Evolutionary conservation across 805 yeast species (phyloP).

Genomic region (Myxozyma mucilagina): DNA sequence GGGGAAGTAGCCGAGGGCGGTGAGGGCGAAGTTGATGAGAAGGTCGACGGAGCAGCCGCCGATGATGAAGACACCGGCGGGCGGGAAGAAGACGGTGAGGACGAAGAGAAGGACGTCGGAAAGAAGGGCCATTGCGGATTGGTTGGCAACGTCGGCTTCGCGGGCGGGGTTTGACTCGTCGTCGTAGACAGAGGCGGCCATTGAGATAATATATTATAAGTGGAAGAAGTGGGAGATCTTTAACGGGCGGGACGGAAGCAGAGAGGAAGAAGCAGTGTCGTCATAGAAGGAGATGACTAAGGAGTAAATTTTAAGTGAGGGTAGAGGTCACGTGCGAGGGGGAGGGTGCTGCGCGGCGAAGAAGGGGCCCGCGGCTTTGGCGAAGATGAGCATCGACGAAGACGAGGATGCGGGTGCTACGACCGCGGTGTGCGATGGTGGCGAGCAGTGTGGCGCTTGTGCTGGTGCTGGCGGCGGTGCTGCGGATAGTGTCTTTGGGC

Average conservation of each 20-base stretch:
- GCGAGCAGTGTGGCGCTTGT: too few species aligned
- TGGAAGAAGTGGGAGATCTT: too few species aligned
- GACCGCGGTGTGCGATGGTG: too few species aligned
- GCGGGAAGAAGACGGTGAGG: slow-evolving; percentile 28
- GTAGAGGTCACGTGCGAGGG: background rate
- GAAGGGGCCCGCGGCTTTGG: background rate
- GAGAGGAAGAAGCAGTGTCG: background rate
- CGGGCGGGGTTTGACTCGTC: slow-evolving; percentile 4
- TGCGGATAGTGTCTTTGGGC: too few species aligned
- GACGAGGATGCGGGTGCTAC: too few species aligned
- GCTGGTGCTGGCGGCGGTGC: too few species aligned
- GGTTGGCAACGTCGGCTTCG: slow-evolving; percentile 17
- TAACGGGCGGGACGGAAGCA: background rate
- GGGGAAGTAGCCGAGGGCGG: slow-evolving; percentile 60
- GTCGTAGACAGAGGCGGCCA: slow-evolving; percentile 2
- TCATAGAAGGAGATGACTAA: background rate
- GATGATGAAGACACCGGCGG: slow-evolving; percentile 29
- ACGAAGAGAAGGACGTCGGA: slow-evolving; percentile 20
- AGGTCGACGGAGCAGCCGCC: slow-evolving; percentile 52
- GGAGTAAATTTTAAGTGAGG: background rate
- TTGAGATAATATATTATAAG: background rate
- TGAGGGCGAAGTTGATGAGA: slow-evolving; percentile 55
- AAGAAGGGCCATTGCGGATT: slow-evolving; percentile 37
- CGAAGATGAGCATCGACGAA: background rate
- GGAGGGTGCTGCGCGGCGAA: background rate